Evolutionary conservation across 2,329 filamentous ascomycete genomes (phyloP).

Genomic region (Ophiocordyceps camponoti-leonardi): DNA sequence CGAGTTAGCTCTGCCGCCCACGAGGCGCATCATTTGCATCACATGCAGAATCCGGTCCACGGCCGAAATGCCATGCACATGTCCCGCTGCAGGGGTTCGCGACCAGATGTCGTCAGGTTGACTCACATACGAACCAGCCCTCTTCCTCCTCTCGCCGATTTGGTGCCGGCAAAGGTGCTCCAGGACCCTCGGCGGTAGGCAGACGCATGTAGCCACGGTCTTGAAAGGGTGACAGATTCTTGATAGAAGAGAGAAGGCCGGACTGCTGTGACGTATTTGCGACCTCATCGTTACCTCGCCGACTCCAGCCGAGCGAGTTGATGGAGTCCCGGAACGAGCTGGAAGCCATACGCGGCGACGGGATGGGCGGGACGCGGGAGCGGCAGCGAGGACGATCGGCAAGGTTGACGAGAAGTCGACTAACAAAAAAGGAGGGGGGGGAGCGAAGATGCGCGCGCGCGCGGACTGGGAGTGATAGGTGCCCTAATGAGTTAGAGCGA

Average conservation of each 20-base stretch:
- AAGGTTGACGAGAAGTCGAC: constrained; percentile 2
- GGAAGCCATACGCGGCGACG: constrained; percentile 51
- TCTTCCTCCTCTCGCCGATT: constrained; percentile 85
- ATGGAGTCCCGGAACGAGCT: constrained; percentile 84
- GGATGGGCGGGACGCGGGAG: not conserved
- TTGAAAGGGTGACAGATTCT: constrained; percentile 76
- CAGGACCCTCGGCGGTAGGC: constrained; percentile 66
- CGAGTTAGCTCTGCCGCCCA: constrained; percentile 18
- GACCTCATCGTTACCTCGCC: constrained; percentile 66
- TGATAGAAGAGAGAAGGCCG: constrained; percentile 64
- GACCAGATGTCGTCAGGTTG: constrained; percentile 10
- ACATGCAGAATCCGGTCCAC: constrained; percentile 21
- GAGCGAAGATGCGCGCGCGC: not conserved
- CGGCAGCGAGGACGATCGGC: constrained; percentile 6
- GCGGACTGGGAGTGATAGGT: not conserved
- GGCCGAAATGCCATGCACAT: constrained; percentile 24
- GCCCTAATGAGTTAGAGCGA: not conserved
- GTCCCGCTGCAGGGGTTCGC: constrained; percentile 25
- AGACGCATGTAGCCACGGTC: constrained; percentile 78
- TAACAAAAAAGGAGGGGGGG: not conserved
- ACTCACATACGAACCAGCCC: constrained; percentile 88
- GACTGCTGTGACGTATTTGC: constrained; percentile 53
- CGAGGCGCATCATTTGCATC: constrained; percentile 30
- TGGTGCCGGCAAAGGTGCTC: constrained; percentile 72
- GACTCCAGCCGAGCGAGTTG: constrained; percentile 87